Percentiles rank a stretch among this genome's conserved stretches.
Evolutionary conservation across 1,284 basidiomycete species (phyloP).

Genomic region (Leccinum pachyderme): DNA sequence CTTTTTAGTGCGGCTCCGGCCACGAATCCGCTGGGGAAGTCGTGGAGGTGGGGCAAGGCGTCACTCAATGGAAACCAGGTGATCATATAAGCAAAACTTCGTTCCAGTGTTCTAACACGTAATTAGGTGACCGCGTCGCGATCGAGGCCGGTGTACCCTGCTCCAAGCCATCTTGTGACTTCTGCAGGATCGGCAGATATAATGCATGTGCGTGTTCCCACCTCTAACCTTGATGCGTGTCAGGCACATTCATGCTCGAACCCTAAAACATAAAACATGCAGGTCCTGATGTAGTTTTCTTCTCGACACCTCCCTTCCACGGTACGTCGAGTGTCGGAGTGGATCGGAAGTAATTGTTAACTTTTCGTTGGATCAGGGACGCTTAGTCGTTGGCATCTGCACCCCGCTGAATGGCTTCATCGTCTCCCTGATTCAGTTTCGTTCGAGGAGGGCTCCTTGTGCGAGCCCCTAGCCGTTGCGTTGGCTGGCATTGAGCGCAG

Average conservation of each 20-base stretch:
- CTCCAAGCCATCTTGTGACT: conserved; percentile 54
- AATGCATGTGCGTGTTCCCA: conserved; percentile 46
- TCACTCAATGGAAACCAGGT: conserved; percentile 60
- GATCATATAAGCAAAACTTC: conserved; percentile 5
- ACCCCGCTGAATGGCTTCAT: conserved; percentile 65
- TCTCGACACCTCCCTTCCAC: conserved; percentile 65
- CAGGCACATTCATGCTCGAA: background rate
- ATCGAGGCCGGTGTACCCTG: conserved; percentile 66
- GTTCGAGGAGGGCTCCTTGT: conserved; percentile 63
- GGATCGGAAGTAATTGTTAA: background rate
- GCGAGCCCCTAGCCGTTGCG: conserved; percentile 61
- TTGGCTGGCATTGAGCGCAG: conserved; percentile 62
- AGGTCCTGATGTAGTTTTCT: conserved; percentile 59
- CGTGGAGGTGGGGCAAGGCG: conserved; percentile 57
- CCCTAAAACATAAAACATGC: conserved; percentile 7
- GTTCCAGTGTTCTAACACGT: background rate
- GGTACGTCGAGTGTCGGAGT: conserved; percentile 33
- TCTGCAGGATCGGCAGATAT: conserved; percentile 57
- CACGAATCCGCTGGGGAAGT: conserved; percentile 68
- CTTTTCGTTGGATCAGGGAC: conserved; percentile 42
- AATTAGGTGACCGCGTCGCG: conserved; percentile 57
- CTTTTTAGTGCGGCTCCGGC: conserved; percentile 54
- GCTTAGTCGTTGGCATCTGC: conserved; percentile 58
- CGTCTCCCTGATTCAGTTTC: conserved; percentile 55
- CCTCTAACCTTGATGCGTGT: background rate